phyloP scores from a whole-genome alignment of 345 rosid species.

The Citrus mangshanensis region DNA sequence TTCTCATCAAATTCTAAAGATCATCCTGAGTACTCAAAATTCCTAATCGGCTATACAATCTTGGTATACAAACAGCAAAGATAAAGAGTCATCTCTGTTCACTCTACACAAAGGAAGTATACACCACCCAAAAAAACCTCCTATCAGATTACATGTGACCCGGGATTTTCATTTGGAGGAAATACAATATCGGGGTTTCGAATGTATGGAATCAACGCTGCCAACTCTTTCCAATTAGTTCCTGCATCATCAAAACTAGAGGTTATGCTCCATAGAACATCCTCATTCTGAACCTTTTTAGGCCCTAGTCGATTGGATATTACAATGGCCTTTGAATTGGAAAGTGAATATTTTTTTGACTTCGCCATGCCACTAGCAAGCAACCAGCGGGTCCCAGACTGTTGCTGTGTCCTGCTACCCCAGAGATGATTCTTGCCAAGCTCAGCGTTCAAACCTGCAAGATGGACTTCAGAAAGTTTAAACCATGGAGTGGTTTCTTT shows the following conservation, averaged over 20 bases:
- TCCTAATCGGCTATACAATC: conserved; percentile 5
- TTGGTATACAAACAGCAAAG: background rate
- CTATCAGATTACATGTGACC: conserved; percentile 3
- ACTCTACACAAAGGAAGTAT: background rate
- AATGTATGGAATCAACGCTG: conserved; percentile 26
- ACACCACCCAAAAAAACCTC: background rate
- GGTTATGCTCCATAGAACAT: conserved; percentile 69
- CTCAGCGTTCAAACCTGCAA: conserved; percentile 55
- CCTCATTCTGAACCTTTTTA: conserved; percentile 20
- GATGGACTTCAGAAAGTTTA: conserved; percentile 46
- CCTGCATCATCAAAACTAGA: conserved; percentile 19
- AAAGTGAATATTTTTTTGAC: conserved; percentile 32
- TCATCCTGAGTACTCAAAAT: background rate
- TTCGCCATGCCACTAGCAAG: conserved; percentile 51
- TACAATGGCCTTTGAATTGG: conserved; percentile 42
- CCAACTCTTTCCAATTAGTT: conserved; percentile 25
- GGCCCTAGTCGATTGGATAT: conserved; percentile 24
- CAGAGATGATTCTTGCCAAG: conserved; percentile 37
- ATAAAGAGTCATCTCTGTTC: background rate
- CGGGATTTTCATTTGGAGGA: conserved; percentile 29
- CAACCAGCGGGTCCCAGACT: conserved; percentile 64
- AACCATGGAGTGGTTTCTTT: conserved; percentile 27
- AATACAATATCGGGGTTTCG: conserved; percentile 58
- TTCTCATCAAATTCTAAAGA: background rate
- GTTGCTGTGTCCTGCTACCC: conserved; percentile 51